These are phyloP conservation scores for Cucumis cinereus DNA, from an alignment of 306 rosid species.

Conservation along the genomic window DNA sequence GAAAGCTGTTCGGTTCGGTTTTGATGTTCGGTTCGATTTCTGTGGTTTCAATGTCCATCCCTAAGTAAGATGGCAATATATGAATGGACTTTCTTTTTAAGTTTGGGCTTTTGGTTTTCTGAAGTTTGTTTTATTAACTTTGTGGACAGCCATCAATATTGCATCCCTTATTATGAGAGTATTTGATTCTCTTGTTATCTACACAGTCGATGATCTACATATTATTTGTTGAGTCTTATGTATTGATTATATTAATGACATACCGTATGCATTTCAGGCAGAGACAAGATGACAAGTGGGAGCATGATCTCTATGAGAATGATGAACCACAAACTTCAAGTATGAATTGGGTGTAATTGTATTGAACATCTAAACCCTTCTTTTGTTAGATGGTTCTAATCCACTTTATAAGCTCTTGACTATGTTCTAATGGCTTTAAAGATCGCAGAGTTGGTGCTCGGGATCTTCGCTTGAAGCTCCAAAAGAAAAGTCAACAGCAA, in stretches of 20 bases:
- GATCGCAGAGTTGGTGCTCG: slow-evolving; percentile 54
- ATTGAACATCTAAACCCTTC: slow-evolving; percentile 21
- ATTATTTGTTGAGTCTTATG: neutral
- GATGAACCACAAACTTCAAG: slow-evolving; percentile 49
- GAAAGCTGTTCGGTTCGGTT: no score
- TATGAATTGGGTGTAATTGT: slow-evolving; percentile 38
- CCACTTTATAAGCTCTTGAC: slow-evolving; percentile 36
- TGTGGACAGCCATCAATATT: neutral
- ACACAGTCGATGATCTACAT: neutral
- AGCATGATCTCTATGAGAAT: slow-evolving; percentile 80
- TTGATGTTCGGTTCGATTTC: no score
- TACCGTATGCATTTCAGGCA: slow-evolving; percentile 42
- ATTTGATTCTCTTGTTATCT: neutral
- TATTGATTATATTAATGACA: neutral
- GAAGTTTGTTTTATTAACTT: neutral
- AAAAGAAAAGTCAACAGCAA: slow-evolving; percentile 53
- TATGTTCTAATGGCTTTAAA: slow-evolving; percentile 46
- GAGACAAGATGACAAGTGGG: slow-evolving; percentile 97
- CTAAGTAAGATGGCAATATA: neutral
- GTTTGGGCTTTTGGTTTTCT: neutral
- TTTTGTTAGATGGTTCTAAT: slow-evolving; percentile 26
- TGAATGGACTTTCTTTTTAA: neutral
- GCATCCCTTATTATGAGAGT: neutral
- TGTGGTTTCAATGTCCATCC: no score
- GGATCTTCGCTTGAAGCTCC: slow-evolving; percentile 96